A percentile compares a stretch with the other conserved stretches of the same genome.
Conservation (phyloP, 140 eudicot genomes). For the Oenanthe javanica region DNA sequence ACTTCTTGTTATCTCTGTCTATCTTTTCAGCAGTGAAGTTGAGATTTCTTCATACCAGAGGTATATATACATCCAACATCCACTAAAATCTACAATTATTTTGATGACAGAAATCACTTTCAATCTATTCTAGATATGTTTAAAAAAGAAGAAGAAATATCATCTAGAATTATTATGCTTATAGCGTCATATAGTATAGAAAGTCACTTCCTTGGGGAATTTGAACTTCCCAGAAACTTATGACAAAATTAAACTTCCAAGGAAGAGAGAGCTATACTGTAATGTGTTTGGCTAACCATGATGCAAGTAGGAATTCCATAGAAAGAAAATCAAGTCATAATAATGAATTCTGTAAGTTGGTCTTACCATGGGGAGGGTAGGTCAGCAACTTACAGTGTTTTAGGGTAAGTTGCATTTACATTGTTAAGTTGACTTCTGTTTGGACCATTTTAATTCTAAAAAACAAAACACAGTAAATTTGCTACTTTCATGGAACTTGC, state of each 20-base stretch:
- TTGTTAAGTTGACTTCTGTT: not conserved
- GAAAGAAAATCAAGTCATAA: not conserved
- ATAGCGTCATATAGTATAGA: not conserved
- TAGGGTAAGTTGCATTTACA: not conserved
- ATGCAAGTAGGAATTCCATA: not conserved
- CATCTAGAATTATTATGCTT: not conserved
- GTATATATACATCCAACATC: not conserved
- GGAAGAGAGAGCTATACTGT: not conserved
- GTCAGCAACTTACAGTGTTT: not conserved
- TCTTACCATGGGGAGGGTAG: not conserved
- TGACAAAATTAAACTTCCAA: not conserved
- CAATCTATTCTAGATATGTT: not conserved
- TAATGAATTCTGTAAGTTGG: not conserved
- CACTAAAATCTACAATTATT: not conserved
- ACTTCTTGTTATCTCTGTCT: too few species aligned
- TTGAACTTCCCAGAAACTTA: not conserved
- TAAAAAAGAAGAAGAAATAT: not conserved
- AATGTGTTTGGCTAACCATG: constrained; percentile 1
- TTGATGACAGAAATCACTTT: not conserved
- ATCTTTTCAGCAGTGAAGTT: not conserved
- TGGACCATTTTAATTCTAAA: not conserved
- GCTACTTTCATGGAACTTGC: not conserved
- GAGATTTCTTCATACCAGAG: not conserved
- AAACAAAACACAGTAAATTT: not conserved
- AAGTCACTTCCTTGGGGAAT: not conserved